phyloP scores from a whole-genome alignment of 2,329 filamentous ascomycete species.

The Fusarium lyarnte region DNA sequence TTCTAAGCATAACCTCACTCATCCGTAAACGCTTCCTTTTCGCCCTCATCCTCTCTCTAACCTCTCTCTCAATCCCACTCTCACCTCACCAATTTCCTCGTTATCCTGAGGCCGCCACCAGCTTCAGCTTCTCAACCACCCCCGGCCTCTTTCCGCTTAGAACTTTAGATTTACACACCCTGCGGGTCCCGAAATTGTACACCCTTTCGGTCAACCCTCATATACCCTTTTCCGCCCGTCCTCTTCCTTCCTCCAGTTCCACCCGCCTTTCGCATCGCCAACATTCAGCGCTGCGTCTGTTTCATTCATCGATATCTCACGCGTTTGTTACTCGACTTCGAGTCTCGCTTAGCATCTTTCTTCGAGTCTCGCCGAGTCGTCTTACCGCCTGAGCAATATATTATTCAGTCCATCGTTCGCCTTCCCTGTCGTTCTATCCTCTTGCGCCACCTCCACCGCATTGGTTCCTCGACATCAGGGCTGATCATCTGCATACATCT shows the following conservation, averaged over 20 bases:
- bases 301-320: conserved; percentile 25
- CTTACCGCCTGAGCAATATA: conserved; percentile 31
- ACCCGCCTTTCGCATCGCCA: conserved; percentile 37
- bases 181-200: conserved; percentile 8
- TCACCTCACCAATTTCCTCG: not conserved
- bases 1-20: conserved; percentile 44
- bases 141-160: not conserved
- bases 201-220: conserved; percentile 33
- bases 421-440: conserved; percentile 26
- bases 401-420: conserved; percentile 17
- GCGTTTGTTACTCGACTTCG: conserved; percentile 15
- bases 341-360: conserved; percentile 12
- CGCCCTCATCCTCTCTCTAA: conserved; percentile 19
- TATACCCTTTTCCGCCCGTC: conserved; percentile 43
- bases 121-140: conserved; percentile 13
- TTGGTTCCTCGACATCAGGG: conserved; percentile 25
- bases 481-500: conserved; percentile 25
- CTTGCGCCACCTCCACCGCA: conserved; percentile 26
- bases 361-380: conserved; percentile 8
- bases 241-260: conserved; percentile 39
- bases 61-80: conserved; percentile 12
- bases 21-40: conserved; percentile 22
- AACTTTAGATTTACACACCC: conserved; percentile 21
- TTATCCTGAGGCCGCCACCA: conserved; percentile 37
- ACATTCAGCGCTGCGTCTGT: conserved; percentile 24